Base-by-base conservation (phyloP, 148 eudicot genomes). In the Gaultheria prostrata region DNA sequence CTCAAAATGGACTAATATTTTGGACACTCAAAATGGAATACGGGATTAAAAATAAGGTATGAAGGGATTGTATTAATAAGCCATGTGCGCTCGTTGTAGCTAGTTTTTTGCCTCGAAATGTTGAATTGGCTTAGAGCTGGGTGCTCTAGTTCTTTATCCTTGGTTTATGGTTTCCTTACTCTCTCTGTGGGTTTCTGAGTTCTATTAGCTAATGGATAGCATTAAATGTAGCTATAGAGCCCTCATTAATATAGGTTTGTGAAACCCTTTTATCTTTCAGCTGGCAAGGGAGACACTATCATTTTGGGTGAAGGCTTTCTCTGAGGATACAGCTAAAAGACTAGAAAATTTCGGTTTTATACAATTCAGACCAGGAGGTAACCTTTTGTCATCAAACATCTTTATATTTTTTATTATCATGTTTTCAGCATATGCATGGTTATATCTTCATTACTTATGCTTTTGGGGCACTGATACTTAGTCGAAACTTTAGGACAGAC, bases 301-400 rank as follows among this genome's bases (percentile, higher is more conserved):
- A 39, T 97, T 97, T 88, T 97, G 99, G 99, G 97, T 97, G 86
- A 97, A 95, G 92, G 99, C 99, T 67, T 97, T 94, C 89, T 94
- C 99, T 30, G 97, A 94, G 92, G 99, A 97, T 88, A 97, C 99
- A 28, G 98, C 99, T 76, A 97, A 97, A 89, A 87, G 99, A 83
- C 96, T 97, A 74, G 99, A 97, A 86, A 97, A 97, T 87, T 97
- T 91, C 83, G 99, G 99, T 71, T 97, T 91, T 90, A 94, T 97
- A 87, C 99, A 97, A 86, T 90, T 94, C 85, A 91, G 99, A 86
- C 98, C 97, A 39, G 99, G 99, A 94, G 99, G 99, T 97, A 28
- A 94, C 81, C 28, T 56, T 80, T 81, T 85, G 71, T 50, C 35
- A 63, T 51, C 17, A 24, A 26, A 20, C 53, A 82, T 72, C 11